These are phyloP conservation scores for Colletotrichum euphorbiae DNA, from an alignment of 2,329 filamentous ascomycete genomes.

Conservation along the genomic window DNA sequence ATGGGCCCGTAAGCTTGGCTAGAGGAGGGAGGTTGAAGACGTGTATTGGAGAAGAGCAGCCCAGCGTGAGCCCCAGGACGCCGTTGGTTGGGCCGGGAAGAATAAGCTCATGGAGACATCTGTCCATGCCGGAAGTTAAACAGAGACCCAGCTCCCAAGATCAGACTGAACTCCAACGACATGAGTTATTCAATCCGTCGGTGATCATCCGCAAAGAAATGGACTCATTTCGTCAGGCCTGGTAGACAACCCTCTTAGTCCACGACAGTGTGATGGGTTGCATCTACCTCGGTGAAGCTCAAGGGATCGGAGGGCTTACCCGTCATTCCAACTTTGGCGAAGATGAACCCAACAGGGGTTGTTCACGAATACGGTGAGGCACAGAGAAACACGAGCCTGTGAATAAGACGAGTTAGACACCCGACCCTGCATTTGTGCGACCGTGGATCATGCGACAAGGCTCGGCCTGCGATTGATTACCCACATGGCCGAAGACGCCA, in stretches of 20 bases:
- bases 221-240: no score
- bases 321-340: background rate
- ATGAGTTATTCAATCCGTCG: no score
- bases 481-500: background rate
- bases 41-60: background rate
- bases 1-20: background rate
- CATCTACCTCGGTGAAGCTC: background rate
- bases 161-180: background rate
- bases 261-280: rapidly evolving
- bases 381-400: background rate
- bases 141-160: background rate
- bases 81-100: background rate
- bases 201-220: no score
- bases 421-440: background rate
- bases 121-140: background rate
- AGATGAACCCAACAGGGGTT: background rate
- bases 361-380: background rate
- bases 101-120: conserved; percentile 24
- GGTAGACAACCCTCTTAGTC: no score
- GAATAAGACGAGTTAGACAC: background rate
- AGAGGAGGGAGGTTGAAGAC: background rate
- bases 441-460: background rate
- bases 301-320: background rate
- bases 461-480: no score
- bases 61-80: no score